These are phyloP conservation scores for Quercus dentata DNA, from an alignment of 306 rosid genomes.

Conservation along the genomic window DNA sequence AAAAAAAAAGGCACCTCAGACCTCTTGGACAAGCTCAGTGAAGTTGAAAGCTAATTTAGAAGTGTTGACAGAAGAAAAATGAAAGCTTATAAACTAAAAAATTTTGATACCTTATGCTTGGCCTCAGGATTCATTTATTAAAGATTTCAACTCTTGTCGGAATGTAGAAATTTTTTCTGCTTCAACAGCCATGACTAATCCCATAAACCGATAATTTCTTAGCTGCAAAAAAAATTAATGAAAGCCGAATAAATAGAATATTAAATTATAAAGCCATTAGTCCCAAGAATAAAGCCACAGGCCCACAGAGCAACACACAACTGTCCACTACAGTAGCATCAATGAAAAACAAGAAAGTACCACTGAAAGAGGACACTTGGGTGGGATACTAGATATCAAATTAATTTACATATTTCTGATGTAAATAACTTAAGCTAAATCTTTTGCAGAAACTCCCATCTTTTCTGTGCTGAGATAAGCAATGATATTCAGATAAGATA, in stretches of 20 bases:
- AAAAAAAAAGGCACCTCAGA: neutral
- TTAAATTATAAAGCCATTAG: neutral
- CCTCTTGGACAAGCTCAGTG: neutral
- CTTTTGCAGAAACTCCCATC: neutral
- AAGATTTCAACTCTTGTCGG: conserved; percentile 51
- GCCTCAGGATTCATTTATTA: conserved; percentile 38
- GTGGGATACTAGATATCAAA: neutral
- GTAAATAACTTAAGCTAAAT: neutral
- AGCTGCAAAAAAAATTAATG: conserved; percentile 38
- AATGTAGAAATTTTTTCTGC: conserved; percentile 54
- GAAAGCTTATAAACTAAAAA: neutral
- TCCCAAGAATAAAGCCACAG: neutral
- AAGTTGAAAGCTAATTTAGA: conserved; percentile 11
- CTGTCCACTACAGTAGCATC: conserved; percentile 7
- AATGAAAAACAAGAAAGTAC: conserved; percentile 14
- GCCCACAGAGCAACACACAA: neutral
- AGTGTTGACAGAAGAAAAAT: neutral
- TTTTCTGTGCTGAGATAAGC: neutral
- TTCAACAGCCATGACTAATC: conserved; percentile 60
- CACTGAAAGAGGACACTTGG: neutral
- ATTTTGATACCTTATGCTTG: conserved; percentile 10
- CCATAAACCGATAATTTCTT: conserved; percentile 48
- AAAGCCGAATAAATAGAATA: neutral
- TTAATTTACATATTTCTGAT: neutral
- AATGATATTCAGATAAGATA: neutral